Base-by-base conservation (phyloP, 805 yeast species). In the Pichia thaimueangensis region DNA sequence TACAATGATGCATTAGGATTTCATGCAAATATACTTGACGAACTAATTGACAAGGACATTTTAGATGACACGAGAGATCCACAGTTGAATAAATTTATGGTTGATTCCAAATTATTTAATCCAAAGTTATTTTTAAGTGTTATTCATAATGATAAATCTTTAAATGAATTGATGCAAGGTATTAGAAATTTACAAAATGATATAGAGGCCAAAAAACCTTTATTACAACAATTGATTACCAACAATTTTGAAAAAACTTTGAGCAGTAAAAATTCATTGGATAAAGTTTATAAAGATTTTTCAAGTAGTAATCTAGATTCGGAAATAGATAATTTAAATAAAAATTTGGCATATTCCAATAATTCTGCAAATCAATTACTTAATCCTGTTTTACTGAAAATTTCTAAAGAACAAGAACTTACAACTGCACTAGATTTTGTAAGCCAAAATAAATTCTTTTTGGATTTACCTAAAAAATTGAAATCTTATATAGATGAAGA, bases 221-320 rank as follows among this genome's bases (percentile, higher is more conserved):
- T 72, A 16, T 58, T 80, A 52, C 71, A 74, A 44, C 52, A 56
- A 13, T 58, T 80, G 32, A 76, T 82, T 13, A 77, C 77, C 49
- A 61, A 69, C 12, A 85, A 83, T 54, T 81, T 78, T 50, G 73
- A 76, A 41, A 69, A 72, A 50, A 82, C 81, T 48, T 85, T 84
- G 25, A 73, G 73, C 47, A 70, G 80, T 22, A 84, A 84, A 53
- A 74, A 81, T 20, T 66, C 76, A 4, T 61, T 84, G 29, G 89
- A 83, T 54, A 70, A 70, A 22, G 78, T 82, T 4, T 73, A 78
- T 47, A 64, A 60, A 17, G 79, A 76, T 48, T 76, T 81, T 50
- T 63, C 69, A 24, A 53, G 53, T 23, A 56, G 56, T 20, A 49
- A 50, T 27, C 37, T 60, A 25, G 34, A 45, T 4, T 33, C 39